Evolutionary conservation across 2,329 filamentous ascomycete species (phyloP), one percentile per base, ranked within the genome.

Genomic region (Botrytis cinerea): DNA sequence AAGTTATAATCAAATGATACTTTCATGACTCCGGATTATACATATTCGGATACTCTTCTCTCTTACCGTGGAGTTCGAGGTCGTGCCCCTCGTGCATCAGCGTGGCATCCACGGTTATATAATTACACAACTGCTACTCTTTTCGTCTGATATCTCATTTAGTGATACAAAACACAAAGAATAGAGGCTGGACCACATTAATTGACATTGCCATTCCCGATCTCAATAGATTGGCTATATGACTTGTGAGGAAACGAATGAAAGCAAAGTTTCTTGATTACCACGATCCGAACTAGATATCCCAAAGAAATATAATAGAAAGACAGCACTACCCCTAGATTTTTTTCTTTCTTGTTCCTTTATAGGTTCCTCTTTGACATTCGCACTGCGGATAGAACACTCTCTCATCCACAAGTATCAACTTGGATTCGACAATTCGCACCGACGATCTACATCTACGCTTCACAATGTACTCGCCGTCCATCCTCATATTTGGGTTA

Each of bases 81-180:
- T 51, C 45, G 10, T 67, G 20, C 12, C 9, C 7, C 22, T 51
- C 14, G 10, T 51, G 14, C 5, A 51, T 40, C 38, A 67, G 22
- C 20, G 14, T 67, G 20, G 32, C 45, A 51, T n/a, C n/a, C 14
- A 18, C 32, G 32, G 20, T 35, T 22, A 38, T 25, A 18, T 2
- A 48, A 43, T 66, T 9, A 32, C 63, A 67, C 63, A 51, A 38
- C 14, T n/a, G 22, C 22, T 51, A 32, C 5, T 4, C n/a, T 67
- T 67, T 28, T 67, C 63, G 45, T 67, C 63, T 51, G 32, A 67
- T 67, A 32, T 67, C 45, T 67, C 45, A 67, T 67, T 67, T 40
- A 2, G 32, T 51, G 7, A 35, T 67, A 51, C 32, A 40, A 40
- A 4, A 51, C 45, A 67, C 45, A 51, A 51, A 16, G 0, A 40